phyloP scores from a whole-genome alignment of 352 stramenopile genomes.

The Globisporangium abappressorium region DNA sequence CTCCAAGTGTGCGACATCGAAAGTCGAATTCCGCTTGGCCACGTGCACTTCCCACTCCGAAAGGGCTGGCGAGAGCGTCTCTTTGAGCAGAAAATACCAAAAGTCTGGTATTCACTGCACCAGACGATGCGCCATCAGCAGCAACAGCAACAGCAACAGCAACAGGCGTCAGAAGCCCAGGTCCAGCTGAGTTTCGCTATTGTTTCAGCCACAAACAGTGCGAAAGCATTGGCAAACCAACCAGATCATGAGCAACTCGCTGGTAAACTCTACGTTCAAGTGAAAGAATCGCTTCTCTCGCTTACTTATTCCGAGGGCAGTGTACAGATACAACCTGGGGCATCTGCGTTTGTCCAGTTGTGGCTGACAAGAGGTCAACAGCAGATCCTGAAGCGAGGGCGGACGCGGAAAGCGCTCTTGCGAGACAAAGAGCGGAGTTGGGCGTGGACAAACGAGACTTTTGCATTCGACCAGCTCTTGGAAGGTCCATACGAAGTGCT shows the following conservation, averaged over 20 bases:
- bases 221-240: not conserved
- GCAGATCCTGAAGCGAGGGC: not conserved
- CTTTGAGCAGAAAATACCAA: not conserved
- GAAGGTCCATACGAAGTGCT: not conserved
- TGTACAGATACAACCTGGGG: constrained; percentile 3
- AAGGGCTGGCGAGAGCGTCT: constrained; percentile 26
- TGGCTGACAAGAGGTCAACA: not conserved
- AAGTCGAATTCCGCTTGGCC: constrained; percentile 16
- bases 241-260: not conserved
- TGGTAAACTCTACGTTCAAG: constrained; percentile 7
- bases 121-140: not conserved
- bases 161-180: not conserved
- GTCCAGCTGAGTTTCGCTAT: constrained; percentile 11
- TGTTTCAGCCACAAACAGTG: not conserved
- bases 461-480: constrained; percentile 3
- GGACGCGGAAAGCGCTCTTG: constrained; percentile 9
- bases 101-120: constrained; percentile 12
- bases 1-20: constrained; percentile 23
- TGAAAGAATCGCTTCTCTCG: constrained; percentile 1
- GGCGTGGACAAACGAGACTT: constrained; percentile 28
- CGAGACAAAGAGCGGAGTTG: constrained; percentile 8
- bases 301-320: no score
- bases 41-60: constrained; percentile 31
- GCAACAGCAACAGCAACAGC: not conserved
- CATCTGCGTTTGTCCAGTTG: constrained; percentile 16